Evolutionary conservation across 2,329 filamentous ascomycete genomes (phyloP).

Genomic region (Phaeophleospora eucalypticola): DNA sequence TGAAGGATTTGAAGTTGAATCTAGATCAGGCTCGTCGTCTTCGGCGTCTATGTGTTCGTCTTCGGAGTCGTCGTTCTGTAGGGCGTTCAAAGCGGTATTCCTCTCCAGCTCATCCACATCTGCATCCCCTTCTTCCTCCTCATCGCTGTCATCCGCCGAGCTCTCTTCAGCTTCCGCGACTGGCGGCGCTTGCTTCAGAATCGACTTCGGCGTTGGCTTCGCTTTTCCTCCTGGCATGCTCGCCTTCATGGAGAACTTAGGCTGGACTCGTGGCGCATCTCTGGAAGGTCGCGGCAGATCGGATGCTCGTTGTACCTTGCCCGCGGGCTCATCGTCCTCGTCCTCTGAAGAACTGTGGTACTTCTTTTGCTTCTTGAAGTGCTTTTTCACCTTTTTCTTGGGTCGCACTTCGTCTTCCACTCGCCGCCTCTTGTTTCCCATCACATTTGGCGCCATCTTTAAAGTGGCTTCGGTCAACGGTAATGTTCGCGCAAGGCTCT

Average conservation of each 20-base stretch:
- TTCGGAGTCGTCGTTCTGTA: slow-evolving; percentile 28
- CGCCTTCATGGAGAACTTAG: slow-evolving; percentile 14
- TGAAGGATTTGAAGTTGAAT: slow-evolving; percentile 3
- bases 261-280: slow-evolving; percentile 1
- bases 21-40: slow-evolving; percentile 23
- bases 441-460: slow-evolving; percentile 20
- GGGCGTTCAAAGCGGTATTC: slow-evolving; percentile 19
- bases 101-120: slow-evolving; percentile 16
- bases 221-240: slow-evolving; percentile 14
- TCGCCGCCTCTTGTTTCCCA: slow-evolving; percentile 39
- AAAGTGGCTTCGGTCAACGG: too few species aligned
- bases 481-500: too few species aligned
- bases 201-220: slow-evolving; percentile 14
- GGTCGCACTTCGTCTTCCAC: slow-evolving; percentile 56
- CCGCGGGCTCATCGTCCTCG: slow-evolving; percentile 34
- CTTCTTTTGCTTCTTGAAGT: slow-evolving; percentile 58
- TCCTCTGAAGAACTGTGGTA: slow-evolving; percentile 64
- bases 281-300: slow-evolving; percentile 22
- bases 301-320: slow-evolving; percentile 15
- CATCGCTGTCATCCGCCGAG: slow-evolving; percentile 9
- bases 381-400: slow-evolving; percentile 51
- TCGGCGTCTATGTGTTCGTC: slow-evolving; percentile 39
- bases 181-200: slow-evolving; percentile 17
- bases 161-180: slow-evolving; percentile 9
- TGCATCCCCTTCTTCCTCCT: slow-evolving; percentile 11